Conservation (phyloP, 257 asterid genomes). For the Scutellaria minor region DNA sequence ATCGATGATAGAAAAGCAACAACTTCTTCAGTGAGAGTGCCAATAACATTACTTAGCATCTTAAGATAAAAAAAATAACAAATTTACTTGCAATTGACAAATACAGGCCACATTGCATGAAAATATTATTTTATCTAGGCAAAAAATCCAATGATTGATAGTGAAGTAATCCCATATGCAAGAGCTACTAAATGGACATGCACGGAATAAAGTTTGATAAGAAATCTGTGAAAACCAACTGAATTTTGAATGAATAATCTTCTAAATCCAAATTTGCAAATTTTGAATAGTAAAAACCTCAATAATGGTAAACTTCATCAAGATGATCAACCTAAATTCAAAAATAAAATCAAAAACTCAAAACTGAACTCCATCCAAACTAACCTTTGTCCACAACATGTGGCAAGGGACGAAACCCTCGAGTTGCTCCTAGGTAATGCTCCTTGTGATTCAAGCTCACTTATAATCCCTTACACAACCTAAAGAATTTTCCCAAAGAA, state of each 20-base stretch:
- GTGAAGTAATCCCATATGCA: constrained; percentile 2
- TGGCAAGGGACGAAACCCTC: constrained; percentile 98
- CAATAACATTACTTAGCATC: neutral
- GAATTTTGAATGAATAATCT: neutral
- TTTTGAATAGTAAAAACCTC: constrained; percentile 8
- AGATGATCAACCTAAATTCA: constrained; percentile 8
- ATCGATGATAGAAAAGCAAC: constrained; percentile 36
- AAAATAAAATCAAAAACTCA: neutral
- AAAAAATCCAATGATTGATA: neutral
- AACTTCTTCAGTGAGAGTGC: constrained; percentile 28
- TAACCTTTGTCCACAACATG: constrained; percentile 99
- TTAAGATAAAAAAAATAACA: constrained; percentile 6
- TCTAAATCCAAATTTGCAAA: constrained; percentile 13
- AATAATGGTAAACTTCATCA: neutral
- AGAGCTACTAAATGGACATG: constrained; percentile 7
- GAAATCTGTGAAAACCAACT: constrained; percentile 20
- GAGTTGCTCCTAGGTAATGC: constrained; percentile 99
- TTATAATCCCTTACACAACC: constrained; percentile 98
- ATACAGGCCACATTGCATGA: neutral
- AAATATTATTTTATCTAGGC: neutral
- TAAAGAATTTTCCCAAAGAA: constrained; percentile 35
- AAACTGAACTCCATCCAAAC: constrained; percentile 33
- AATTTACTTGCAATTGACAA: neutral
- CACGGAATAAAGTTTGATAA: neutral
- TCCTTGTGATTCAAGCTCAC: constrained; percentile 98